Evolutionary conservation across 2,329 filamentous ascomycete species (phyloP).

Genomic region (Calonectria pauciramosa): DNA sequence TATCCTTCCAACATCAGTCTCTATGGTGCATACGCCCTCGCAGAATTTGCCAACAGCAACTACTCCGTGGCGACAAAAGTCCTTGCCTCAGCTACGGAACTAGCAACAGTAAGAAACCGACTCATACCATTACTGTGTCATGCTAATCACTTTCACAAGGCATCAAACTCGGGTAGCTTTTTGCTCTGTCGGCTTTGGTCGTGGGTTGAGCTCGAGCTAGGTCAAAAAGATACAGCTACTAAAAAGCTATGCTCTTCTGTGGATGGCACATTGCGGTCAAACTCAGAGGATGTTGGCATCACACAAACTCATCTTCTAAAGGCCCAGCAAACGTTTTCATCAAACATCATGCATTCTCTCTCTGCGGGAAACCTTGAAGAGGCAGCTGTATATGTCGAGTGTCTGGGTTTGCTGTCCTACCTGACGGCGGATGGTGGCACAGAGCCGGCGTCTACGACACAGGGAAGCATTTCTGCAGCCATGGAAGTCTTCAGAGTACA

Average conservation of each 20-base stretch:
- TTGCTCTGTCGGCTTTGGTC: slow-evolving; percentile 73
- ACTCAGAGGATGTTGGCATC: slow-evolving; percentile 35
- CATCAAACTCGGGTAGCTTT: slow-evolving; percentile 37
- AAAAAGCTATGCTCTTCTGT: slow-evolving; percentile 57
- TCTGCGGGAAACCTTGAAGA: slow-evolving; percentile 61
- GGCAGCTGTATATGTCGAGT: slow-evolving; percentile 71
- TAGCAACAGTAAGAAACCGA: slow-evolving; percentile 47
- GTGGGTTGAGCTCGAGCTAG: slow-evolving; percentile 72
- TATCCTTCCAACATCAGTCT: slow-evolving; percentile 74
- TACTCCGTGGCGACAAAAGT: slow-evolving; percentile 72
- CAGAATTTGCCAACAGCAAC: slow-evolving; percentile 74
- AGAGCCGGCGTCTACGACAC: slow-evolving; percentile 60
- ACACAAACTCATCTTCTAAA: slow-evolving; percentile 64
- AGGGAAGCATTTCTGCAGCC: slow-evolving; percentile 70
- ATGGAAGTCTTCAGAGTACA: slow-evolving; percentile 57
- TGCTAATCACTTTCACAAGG: slow-evolving; percentile 38
- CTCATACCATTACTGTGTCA: background rate
- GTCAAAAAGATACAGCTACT: slow-evolving; percentile 51
- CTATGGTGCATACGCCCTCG: slow-evolving; percentile 84
- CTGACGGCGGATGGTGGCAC: slow-evolving; percentile 60
- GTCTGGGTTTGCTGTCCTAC: slow-evolving; percentile 77
- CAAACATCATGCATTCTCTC: slow-evolving; percentile 68
- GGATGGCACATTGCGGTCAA: slow-evolving; percentile 45
- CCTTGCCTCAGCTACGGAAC: slow-evolving; percentile 72
- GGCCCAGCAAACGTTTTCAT: slow-evolving; percentile 65